Conservation (phyloP, 306 rosid species). For the Glycine latifolia region DNA sequence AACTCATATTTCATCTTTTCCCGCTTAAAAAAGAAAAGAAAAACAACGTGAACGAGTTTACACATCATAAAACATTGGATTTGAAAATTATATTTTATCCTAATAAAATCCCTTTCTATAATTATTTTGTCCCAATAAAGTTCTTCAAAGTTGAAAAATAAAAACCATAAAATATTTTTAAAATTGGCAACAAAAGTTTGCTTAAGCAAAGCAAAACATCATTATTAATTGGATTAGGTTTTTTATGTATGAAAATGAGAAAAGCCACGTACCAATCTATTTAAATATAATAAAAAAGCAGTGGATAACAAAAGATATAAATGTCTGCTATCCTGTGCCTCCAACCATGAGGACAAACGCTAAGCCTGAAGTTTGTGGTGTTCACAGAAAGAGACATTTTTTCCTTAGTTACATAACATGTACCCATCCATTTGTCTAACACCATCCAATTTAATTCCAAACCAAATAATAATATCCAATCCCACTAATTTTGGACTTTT, state of each 20-base stretch:
- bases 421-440: constrained; percentile 40
- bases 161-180: not conserved
- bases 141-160: not conserved
- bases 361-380: constrained; percentile 35
- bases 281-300: constrained; percentile 1
- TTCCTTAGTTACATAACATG: constrained; percentile 41
- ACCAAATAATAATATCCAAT: constrained; percentile 45
- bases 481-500: constrained; percentile 48
- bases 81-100: not conserved
- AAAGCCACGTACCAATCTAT: not conserved
- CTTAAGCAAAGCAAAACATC: not conserved
- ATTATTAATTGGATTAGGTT: not conserved
- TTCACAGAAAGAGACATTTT: constrained; percentile 42
- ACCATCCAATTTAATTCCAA: constrained; percentile 40
- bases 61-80: not conserved
- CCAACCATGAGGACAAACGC: constrained; percentile 45
- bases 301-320: constrained; percentile 38
- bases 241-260: constrained; percentile 17
- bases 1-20: not conserved
- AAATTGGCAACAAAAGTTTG: not conserved
- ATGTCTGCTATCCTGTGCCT: constrained; percentile 34
- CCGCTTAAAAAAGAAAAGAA: not conserved
- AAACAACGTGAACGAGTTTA: too few species aligned
- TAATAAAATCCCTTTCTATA: not conserved
- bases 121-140: too few species aligned